Base-by-base conservation (phyloP, 179 eudicot genomes). In the Camellia oleifera region DNA sequence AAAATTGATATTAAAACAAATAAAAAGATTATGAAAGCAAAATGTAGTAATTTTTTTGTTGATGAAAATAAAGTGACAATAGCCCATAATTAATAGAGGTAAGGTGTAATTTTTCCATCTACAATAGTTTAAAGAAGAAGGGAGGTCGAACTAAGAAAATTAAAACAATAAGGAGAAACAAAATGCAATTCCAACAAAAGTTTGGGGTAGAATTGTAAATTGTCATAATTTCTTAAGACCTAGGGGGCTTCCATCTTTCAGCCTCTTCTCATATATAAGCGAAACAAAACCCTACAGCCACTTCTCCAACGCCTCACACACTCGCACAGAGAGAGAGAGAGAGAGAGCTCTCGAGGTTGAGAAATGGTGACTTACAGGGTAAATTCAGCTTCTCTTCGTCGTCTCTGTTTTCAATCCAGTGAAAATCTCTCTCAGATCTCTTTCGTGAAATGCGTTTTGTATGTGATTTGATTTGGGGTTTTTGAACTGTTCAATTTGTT, bases 331-430 rank as follows among this genome's bases (percentile, higher is more conserved):
- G 70, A 12, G 72, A 66, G 45, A 56, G 77, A 69, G 80, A 45
- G 50, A 69, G 32, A 50, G 23, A 63, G 57, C 83, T 81, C 71
- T 52, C 63, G 78, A 54, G 75, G 86, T 52, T 68, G 78, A 54
- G 75, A 87, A 86, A 89, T 89, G 92, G 92, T 77, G 82, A 82
- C 80, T 23, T 86, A 46, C 87, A 88, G 81, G 86, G 92, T 89
- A 77, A 64, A 77, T 9, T 13, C 26, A 1, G 6, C 5, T 57
- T 53, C 18, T 5, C 62, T 4, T 78, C 74, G 4, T 67, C 14
- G 14, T 44, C 72, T 14, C 7, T 45, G 4, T 50, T 64, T 10
- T 60, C 7, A 9, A 6, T 72, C 14, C 15, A 12, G 50, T 44
- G 23, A 2, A 53, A n/a, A 48, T 7, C 7, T 48, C 5, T 48